These are phyloP conservation scores for Filobasidium uniguttulatum DNA, from an alignment of 1,284 basidiomycete species.

Conservation along the genomic window DNA sequence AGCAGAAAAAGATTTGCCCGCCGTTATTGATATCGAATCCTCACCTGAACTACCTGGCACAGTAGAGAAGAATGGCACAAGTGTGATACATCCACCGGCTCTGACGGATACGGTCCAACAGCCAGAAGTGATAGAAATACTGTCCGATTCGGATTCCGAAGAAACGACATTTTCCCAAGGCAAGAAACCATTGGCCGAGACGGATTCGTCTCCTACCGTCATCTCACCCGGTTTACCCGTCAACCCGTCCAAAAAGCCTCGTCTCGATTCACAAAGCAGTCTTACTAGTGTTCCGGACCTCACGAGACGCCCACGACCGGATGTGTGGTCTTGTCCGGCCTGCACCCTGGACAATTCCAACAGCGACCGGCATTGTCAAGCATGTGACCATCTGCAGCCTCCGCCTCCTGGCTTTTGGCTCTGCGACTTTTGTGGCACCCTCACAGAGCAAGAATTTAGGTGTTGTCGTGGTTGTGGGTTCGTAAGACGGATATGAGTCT, in stretches of 20 bases:
- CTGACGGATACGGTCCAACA: not conserved
- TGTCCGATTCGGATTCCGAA: not conserved
- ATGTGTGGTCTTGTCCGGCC: constrained; percentile 5
- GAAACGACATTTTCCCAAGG: constrained; percentile 10
- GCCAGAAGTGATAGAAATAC: not conserved
- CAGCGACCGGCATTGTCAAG: constrained; percentile 11
- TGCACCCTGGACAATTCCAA: constrained; percentile 10
- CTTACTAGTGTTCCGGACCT: not conserved
- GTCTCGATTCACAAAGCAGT: too few species aligned
- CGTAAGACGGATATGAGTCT: not conserved
- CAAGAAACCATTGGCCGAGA: too few species aligned
- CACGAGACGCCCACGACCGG: not conserved
- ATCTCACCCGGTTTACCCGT: too few species aligned
- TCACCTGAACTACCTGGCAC: not conserved
- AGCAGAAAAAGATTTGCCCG: constrained; percentile 42
- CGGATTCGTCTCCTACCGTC: too few species aligned
- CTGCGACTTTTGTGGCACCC: constrained; percentile 46
- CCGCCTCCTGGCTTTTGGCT: constrained; percentile 47
- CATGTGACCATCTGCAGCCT: constrained; percentile 5
- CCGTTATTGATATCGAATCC: constrained; percentile 14
- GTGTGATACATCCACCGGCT: too few species aligned
- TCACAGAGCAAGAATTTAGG: constrained; percentile 42
- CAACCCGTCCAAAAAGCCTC: too few species aligned
- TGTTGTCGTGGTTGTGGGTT: constrained; percentile 55
- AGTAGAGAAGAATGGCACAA: too few species aligned